Evolutionary conservation across 495 filamentous ascomycete species (phyloP).

Genomic region (Hyphodiscus hymeniophilus): DNA sequence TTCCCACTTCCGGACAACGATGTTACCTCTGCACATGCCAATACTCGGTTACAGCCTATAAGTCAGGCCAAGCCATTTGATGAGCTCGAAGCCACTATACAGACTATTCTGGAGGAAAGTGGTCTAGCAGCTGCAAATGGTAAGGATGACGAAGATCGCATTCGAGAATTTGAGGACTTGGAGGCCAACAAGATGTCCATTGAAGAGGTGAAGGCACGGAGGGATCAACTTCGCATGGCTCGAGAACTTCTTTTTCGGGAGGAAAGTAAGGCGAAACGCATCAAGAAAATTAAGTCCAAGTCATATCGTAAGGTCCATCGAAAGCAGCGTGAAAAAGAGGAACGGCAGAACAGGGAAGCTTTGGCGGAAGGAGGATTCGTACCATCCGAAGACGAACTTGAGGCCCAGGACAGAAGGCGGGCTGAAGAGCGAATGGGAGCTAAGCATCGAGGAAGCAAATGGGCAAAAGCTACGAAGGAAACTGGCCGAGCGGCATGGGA

Average conservation of each 20-base stretch:
- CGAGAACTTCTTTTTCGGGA: slow-evolving; percentile 89
- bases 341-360: slow-evolving; percentile 62
- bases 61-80: slow-evolving; percentile 53
- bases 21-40: slow-evolving; percentile 38
- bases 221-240: slow-evolving; percentile 66
- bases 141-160: slow-evolving; percentile 54
- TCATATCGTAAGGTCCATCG: slow-evolving; percentile 86
- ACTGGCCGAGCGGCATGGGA: slow-evolving; percentile 75
- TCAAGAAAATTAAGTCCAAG: slow-evolving; percentile 98
- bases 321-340: slow-evolving; percentile 67
- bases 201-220: slow-evolving; percentile 64
- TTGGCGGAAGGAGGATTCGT: slow-evolving; percentile 59
- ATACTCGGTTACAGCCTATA: slow-evolving; percentile 45
- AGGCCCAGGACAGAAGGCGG: slow-evolving; percentile 67
- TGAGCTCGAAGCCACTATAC: slow-evolving; percentile 76
- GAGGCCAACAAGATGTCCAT: slow-evolving; percentile 55
- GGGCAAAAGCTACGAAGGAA: slow-evolving; percentile 83
- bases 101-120: slow-evolving; percentile 81
- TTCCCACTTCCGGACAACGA: slow-evolving; percentile 79
- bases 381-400: slow-evolving; percentile 66
- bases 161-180: slow-evolving; percentile 63
- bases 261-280: slow-evolving; percentile 75
- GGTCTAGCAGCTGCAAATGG: slow-evolving; percentile 54
- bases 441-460: slow-evolving; percentile 85
- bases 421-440: slow-evolving; percentile 85